Base-by-base conservation (phyloP, 345 rosid genomes). In the Pugionium cornutum region DNA sequence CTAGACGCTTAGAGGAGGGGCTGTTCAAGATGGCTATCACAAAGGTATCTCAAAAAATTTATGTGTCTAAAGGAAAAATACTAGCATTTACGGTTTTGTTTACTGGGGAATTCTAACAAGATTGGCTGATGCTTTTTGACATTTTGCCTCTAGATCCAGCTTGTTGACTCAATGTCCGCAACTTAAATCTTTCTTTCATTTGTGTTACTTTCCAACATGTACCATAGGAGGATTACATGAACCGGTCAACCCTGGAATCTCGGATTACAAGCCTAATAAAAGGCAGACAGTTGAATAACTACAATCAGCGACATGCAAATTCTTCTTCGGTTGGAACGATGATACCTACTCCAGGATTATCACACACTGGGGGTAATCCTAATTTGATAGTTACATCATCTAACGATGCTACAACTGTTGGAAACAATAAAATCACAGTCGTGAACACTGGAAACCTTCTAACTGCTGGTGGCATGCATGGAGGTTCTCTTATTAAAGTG, bases 321-420 rank as follows among this genome's bases (percentile, higher is more conserved):
- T 78, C 97, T 10, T 32, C 74, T 58, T 76, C 91, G 32, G 62
- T 83, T 76, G 86, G 85, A 60, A 83, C 92, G 37, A 88, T 94
- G 97, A 90, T 94, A 61, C 97, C 97, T 29, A 94, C 95, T 11
- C 99, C 96, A 66, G 99, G 99, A 47, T 80, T 94, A 77, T 62
- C 91, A 30, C 89, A 77, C 10, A 47, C 80, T 50, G 83, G 67
- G 49, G 34, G 47, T 72, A 90, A 78, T 81, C 62, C 89, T 28
- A 84, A 77, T 59, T 30, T 75, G 70, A 76, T 79, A 75, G 84
- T 67, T 41, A 53, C 86, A 48, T 65, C 97, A 52, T 83, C 97
- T 50, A 75, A 78, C 28, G 96, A 84, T 76, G 64, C 86, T 45
- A 70, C 85, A 53, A 63, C 79, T 77, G 80, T 63, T 69, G 87